These are phyloP conservation scores for Plantago lanceolata DNA, from an alignment of 305 asterid genomes.

Conservation along the genomic window DNA sequence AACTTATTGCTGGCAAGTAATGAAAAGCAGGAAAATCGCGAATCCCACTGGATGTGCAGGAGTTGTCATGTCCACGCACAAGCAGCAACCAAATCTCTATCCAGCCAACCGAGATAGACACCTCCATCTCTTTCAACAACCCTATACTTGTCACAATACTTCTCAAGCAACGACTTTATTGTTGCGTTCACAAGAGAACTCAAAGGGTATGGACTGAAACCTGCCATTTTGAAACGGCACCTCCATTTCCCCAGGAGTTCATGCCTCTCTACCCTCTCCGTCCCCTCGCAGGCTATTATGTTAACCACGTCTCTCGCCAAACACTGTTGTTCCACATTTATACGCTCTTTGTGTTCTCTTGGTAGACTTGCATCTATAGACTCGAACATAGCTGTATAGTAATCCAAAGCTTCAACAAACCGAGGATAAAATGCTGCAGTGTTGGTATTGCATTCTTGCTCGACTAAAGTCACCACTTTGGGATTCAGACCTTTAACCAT, in stretches of 20 bases:
- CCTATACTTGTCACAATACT: conserved; percentile 53
- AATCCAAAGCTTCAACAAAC: conserved; percentile 65
- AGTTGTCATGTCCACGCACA: conserved; percentile 78
- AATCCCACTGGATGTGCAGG: neutral
- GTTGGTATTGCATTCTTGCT: conserved; percentile 77
- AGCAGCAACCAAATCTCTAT: conserved; percentile 77
- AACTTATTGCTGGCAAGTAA: neutral
- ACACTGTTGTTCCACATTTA: conserved; percentile 80
- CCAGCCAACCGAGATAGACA: conserved; percentile 87
- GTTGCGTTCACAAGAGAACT: conserved; percentile 72
- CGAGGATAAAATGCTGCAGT: conserved; percentile 85
- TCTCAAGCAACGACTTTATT: conserved; percentile 51
- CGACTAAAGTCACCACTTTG: conserved; percentile 81
- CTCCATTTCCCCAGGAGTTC: conserved; percentile 81
- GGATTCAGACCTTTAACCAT: conserved; percentile 59
- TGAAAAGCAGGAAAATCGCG: neutral
- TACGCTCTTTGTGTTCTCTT: conserved; percentile 61
- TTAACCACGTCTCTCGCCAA: conserved; percentile 76
- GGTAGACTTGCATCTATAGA: conserved; percentile 69
- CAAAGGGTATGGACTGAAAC: conserved; percentile 66
- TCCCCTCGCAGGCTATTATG: conserved; percentile 78
- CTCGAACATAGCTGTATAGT: conserved; percentile 73
- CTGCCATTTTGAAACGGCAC: conserved; percentile 76
- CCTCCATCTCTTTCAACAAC: conserved; percentile 86
- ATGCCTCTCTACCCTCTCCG: conserved; percentile 78